Evolutionary conservation across 2,329 filamentous ascomycete genomes (phyloP), one percentile per base, ranked within the genome.

Genomic region (Diaporthe eres): DNA sequence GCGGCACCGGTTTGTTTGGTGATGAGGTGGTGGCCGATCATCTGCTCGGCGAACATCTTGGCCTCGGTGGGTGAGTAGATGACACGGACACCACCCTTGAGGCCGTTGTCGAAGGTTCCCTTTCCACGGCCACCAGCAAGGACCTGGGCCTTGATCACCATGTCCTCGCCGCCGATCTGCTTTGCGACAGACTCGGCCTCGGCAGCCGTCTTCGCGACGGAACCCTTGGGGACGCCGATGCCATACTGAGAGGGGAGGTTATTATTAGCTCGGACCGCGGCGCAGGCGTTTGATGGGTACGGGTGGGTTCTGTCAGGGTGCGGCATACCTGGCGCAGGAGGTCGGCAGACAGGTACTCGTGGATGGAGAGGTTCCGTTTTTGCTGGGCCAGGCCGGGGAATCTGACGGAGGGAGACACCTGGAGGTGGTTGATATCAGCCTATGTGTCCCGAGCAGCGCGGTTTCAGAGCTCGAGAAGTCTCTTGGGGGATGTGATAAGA

Each of bases 101-200:
- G 93, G 82, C 97, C 97, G 87, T 98, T 98, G 89, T 98, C 95
- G 85, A 99, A 99, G 81, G 92, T 93, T 81, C 97, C 97, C 91
- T 99, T 99, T 88, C 97, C 97, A 89, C 97, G 94, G 79, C 97
- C 97, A 87, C 97, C 97, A 78, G 97, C 97, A 78, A 99, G 94
- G 77, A 99, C 97, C 90, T 99, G 97, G 78, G 97, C 97, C 92
- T 99, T 99, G 91, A 99, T 98, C 81, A 99, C 97, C 92, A 98
- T 96, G 86, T 99, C 97, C 84, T 98, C 96, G 82, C 91, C 94
- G 89, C 95, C 94, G 83, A 99, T 97, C 80, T 93, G 89, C 88
- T 96, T 96, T 76, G 97, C 97, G 82, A 98, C 91, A 81, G 92
- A 89, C 91, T 98, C 96, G 80, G 97, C 97, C 90, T 98, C 97